Conservation (phyloP, 805 yeast species). For the Saturnispora sanitii region DNA sequence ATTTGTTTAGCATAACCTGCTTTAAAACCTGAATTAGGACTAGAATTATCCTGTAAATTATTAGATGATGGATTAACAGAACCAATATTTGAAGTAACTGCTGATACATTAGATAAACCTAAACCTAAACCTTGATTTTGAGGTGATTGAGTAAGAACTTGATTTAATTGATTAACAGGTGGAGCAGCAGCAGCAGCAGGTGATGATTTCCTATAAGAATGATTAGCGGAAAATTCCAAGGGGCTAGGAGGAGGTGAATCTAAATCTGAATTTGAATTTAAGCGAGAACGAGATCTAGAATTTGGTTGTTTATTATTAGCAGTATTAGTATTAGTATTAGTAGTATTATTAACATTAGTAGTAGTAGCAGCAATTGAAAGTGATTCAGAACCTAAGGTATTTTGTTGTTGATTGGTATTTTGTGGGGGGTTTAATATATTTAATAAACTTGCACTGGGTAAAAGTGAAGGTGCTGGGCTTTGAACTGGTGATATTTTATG, state of each 20-base stretch:
- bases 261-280: no score
- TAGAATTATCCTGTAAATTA: not conserved
- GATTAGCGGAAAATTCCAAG: no score
- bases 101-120: no score
- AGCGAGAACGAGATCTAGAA: no score
- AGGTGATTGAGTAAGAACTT: no score
- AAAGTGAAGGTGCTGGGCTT: not conserved
- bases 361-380: not conserved
- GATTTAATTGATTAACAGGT: no score
- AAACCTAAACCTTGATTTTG: no score
- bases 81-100: no score
- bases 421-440: constrained; percentile 7
- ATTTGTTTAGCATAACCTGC: constrained; percentile 8
- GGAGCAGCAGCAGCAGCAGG: no score
- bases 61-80: not conserved
- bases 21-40: not conserved
- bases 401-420: no score
- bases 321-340: not conserved
- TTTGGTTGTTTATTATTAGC: not conserved
- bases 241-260: no score
- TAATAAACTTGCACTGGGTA: constrained; percentile 6
- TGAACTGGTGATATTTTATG: not conserved
- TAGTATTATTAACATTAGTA: not conserved
- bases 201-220: no score
- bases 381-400: not conserved